Evolutionary conservation across 1,284 basidiomycete genomes (phyloP), one percentile per base, ranked within the genome.

Genomic region (Malassezia dermatis): DNA sequence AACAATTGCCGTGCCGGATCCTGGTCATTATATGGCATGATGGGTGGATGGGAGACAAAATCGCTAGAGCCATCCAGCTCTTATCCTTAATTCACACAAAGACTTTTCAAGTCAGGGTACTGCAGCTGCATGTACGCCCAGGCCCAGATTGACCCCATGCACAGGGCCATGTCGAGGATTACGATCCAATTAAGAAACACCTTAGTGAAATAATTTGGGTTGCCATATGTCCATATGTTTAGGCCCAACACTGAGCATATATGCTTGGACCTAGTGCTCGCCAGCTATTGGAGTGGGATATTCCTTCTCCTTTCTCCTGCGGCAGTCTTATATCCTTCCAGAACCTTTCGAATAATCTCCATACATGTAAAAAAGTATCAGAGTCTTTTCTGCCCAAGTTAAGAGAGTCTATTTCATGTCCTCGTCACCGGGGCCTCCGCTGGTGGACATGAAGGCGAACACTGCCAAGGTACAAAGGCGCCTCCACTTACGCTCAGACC

Each of bases 401-500:
- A n/a, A 2, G n/a, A 6, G 11, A 3, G 32, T 15, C 2, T n/a
- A 15, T 34, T 4, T 21, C 37, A 39, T 21, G n/a, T 19, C 8
- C 37, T 2, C 19, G n/a, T 39, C 11, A 19, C 11, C 8, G n/a
- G 3, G 19, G 12, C n/a, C 2, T 10, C 19, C n/a, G 10, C 8
- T 15, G 37, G 19, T 21, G 12, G 10, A 6, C 4, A 5, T 2
- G 19, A 19, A 10, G 19, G 11, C 5, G 32, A 34, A 39, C 37
- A 39, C 37, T 21, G 37, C 37, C 37, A 19, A 19, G 17, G 32
- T 24, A 41, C 46, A 55, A 50, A 50, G 53, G 31, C 13, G 21
- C 53, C 53, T 55, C 53, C 53, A 55, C 53, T 34, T 26, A 26
- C 51, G 27, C 34, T 40, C 32, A 46, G 43, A 26, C 46, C 31